Percentiles rank a stretch among this genome's conserved stretches.
phyloP scores from a whole-genome alignment of 1,139 yeast species.

The Saccharomyces pastorianus region DNA sequence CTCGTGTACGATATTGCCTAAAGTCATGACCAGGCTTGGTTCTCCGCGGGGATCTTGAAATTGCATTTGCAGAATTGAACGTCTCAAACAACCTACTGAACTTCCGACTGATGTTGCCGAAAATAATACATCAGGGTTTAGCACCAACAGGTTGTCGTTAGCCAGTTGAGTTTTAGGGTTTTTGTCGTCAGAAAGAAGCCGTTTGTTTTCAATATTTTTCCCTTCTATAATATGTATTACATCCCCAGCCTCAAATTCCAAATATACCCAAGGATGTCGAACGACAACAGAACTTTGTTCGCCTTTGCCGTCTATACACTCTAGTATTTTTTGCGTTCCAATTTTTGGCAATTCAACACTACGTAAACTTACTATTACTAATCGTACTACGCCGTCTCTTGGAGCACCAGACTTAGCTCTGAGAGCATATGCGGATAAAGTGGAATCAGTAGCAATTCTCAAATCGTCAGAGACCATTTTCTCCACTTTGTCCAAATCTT shows the following conservation, averaged over 20 bases:
- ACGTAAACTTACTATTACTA: conserved; percentile 32
- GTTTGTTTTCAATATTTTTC: conserved; percentile 33
- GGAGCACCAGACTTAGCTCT: conserved; percentile 39
- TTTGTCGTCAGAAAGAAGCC: conserved; percentile 26
- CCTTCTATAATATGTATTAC: conserved; percentile 51
- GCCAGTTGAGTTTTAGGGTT: conserved; percentile 44
- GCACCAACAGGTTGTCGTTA: conserved; percentile 52
- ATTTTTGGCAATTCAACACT: conserved; percentile 32
- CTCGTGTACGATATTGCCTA: conserved; percentile 75
- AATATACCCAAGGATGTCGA: conserved; percentile 42
- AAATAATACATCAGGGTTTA: conserved; percentile 76
- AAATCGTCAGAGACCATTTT: neutral
- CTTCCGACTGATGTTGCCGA: conserved; percentile 80
- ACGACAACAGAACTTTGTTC: conserved; percentile 38
- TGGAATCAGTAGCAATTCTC: neutral
- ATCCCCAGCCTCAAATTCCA: conserved; percentile 42
- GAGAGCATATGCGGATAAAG: neutral
- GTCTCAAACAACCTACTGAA: conserved; percentile 64
- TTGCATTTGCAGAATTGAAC: conserved; percentile 52
- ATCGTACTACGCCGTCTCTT: conserved; percentile 44
- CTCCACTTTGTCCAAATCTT: conserved; percentile 2
- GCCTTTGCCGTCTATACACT: conserved; percentile 38
- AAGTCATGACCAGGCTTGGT: conserved; percentile 50
- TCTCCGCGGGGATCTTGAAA: conserved; percentile 47
- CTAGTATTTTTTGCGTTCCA: conserved; percentile 43